These are phyloP conservation scores for Mucor circinelloides DNA, from an alignment of 371 early-diverging fungal species.

Conservation along the genomic window DNA sequence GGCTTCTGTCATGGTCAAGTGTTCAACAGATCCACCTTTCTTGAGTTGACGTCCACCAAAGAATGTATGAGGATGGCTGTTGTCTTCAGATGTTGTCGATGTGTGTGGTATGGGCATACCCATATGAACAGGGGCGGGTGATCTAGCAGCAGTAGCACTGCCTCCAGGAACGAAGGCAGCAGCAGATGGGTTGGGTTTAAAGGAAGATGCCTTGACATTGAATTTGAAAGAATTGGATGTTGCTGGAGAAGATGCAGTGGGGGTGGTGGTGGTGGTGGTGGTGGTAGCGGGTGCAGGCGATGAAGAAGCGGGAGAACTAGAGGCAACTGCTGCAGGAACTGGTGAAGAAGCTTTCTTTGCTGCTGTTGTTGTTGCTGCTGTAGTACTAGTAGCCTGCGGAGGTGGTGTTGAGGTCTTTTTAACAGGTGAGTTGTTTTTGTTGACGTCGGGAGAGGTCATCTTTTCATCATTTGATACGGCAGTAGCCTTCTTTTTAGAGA, in stretches of 20 bases:
- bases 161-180: constrained; percentile 71
- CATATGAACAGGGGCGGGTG: background rate
- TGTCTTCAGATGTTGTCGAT: background rate
- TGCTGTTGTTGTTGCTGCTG: background rate
- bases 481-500: constrained; percentile 56
- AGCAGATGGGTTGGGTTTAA: constrained; percentile 86
- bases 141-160: background rate
- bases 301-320: constrained; percentile 7
- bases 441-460: background rate
- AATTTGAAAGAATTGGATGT: constrained; percentile 66
- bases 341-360: background rate
- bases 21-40: constrained; percentile 21
- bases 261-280: constrained; percentile 23
- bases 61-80: constrained; percentile 31
- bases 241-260: constrained; percentile 19
- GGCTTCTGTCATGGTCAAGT: constrained; percentile 31
- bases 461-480: background rate
- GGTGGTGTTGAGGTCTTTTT: background rate
- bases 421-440: background rate
- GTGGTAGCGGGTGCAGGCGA: constrained; percentile 15
- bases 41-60: constrained; percentile 34
- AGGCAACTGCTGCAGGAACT: background rate
- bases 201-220: constrained; percentile 85
- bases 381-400: background rate
- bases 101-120: background rate